Base-by-base conservation (phyloP, 257 asterid genomes). In the Penstemon newberryi region DNA sequence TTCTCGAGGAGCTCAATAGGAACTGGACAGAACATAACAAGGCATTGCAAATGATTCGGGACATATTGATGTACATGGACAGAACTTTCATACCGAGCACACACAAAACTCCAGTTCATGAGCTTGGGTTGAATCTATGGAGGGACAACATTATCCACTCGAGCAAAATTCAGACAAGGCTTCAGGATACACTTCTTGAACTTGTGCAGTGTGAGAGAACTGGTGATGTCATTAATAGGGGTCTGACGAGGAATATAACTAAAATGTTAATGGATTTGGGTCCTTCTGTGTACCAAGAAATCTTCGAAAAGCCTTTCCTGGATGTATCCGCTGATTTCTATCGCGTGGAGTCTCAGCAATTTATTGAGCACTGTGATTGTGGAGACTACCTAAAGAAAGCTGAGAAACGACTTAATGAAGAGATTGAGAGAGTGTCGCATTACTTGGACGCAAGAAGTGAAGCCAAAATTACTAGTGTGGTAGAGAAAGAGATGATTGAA, bases 81-180 rank as follows among this genome's bases (percentile, higher is more conserved):
- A 71, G 94, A 63, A 92, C 96, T 62, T 89, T 87, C 69, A 81
- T 87, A 56, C 90, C 85, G 0, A 82, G 88, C 83, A 78, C 74
- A 72, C 86, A 79, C 69, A 89, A 86, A 77, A 86, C 85, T 60
- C 85, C 88, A 10, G 91, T 92, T 69, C 86, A 86, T 70, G 98
- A 92, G 78, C 96, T 92, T 56, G 98, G 98, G 67, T 86, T 92
- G 53, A 89, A 87, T 76, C 87, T 92, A 43, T 92, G 96, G 98
- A 79, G 95, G 71, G 96, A 89, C 78, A 77, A 79, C 60, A 90
- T 92, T 18, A 78, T 92, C 72, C 98, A 82, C 70, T 89, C 92
- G 1, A 79, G 76, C 62, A 84, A 83, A 70, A 92, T 92, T 71
- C 90, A 85, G 78, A 67, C 80, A 2, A 80, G 95, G 77, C 96